These are phyloP conservation scores for Leccinum huronense DNA, from an alignment of 1,284 basidiomycete genomes.

Conservation along the genomic window DNA sequence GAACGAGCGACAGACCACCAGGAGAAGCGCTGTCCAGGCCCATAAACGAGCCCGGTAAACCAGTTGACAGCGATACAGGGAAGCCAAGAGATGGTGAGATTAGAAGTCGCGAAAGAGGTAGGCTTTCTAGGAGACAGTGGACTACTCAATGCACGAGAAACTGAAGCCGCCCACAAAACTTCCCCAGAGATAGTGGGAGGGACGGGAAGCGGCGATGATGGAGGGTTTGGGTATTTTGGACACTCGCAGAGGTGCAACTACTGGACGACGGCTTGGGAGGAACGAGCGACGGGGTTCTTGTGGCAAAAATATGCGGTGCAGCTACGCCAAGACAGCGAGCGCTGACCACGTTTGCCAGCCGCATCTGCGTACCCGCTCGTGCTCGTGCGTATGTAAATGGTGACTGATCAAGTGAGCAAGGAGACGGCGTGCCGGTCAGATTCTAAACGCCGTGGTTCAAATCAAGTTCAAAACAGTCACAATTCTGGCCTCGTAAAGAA, in stretches of 20 bases:
- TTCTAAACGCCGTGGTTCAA: too few species aligned
- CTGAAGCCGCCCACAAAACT: constrained; percentile 4
- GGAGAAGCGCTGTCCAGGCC: constrained; percentile 26
- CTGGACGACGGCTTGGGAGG: background rate
- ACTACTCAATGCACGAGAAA: constrained; percentile 23
- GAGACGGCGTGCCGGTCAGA: too few species aligned
- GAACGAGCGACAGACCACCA: constrained; percentile 20
- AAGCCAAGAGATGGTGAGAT: constrained; percentile 8
- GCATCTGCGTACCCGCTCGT: too few species aligned
- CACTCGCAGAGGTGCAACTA: constrained; percentile 28
- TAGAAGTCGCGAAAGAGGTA: constrained; percentile 1
- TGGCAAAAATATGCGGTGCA: too few species aligned
- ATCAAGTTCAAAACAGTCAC: too few species aligned
- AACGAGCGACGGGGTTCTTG: too few species aligned
- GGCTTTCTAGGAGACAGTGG: constrained; percentile 17
- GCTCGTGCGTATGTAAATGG: too few species aligned
- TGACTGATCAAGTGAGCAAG: too few species aligned
- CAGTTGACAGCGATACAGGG: constrained; percentile 23
- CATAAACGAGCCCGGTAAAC: constrained; percentile 21
- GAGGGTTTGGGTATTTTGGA: constrained; percentile 29
- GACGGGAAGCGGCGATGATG: constrained; percentile 18
- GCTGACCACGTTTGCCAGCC: too few species aligned
- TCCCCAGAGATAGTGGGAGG: constrained; percentile 12
- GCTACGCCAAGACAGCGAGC: too few species aligned
- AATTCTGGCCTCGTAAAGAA: too few species aligned